Evolutionary conservation across 495 filamentous ascomycete genomes (phyloP), one percentile per base, ranked within the genome.

Genomic region (Margaritispora aquatica): DNA sequence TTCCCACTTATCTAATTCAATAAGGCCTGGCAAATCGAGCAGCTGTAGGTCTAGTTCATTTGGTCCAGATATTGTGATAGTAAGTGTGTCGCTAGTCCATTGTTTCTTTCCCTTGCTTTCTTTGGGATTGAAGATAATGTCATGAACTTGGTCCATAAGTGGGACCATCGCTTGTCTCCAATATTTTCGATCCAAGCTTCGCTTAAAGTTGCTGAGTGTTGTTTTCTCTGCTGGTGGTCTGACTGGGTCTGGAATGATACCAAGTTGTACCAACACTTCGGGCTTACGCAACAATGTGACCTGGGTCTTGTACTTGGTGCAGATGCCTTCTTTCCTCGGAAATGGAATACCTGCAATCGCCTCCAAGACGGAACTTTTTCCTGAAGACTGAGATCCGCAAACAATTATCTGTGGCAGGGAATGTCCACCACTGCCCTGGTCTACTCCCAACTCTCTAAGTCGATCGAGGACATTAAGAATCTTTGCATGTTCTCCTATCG

Each of bases 291-390:
- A 27, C 17, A 85, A 76, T 26, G 83, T 67, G 13, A 85, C 57
- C 57, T 85, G 77, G 0, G 77, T 84, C 11, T 80, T 73, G 57
- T 83, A 85, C 23, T 78, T 66, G 1, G 81, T 84, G 59, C 78
- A 81, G 0, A 83, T 66, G 47, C 66, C 76, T 54, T 74, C 74
- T 24, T 73, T 74, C 0, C 68, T 68, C 0, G 80, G 80, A 61
- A 88, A 87, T 0, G 77, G 68, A 15, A 88, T 76, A 26, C 80
- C 80, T 1, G 83, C 84, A 23, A 88, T 77, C 1, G 81, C 82
- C 56, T 88, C 85, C 0, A 88, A 73, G 3, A 86, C 84, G 0
- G 84, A 87, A 66, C 81, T 84, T 62, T 85, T 86, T 2, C 83
- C 84, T n/a, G 52, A 34, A 3, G 52, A 54, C 26, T 84, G 79